Evolutionary conservation across 305 asterid species (phyloP), one percentile per base, ranked within the genome.

Genomic region (Andrographis paniculata): DNA sequence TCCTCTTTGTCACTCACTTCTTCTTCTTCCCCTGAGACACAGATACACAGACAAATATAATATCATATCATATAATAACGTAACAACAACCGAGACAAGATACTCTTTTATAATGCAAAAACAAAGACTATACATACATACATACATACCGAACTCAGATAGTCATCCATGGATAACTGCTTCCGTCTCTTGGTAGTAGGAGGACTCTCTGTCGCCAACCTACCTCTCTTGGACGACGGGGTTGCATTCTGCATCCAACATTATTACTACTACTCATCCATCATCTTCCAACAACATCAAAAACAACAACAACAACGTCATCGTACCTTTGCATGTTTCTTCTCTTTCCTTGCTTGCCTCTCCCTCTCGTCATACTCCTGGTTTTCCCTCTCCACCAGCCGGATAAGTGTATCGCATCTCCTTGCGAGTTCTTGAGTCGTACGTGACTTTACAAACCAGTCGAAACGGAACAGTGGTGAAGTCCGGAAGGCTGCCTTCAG

Each of bases 371-470:
- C 99, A 49, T 64, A 78, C 63, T 92, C 99, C 67, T 92, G 97
- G 63, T 92, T 92, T 61, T 92, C 99, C 50, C 84, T 77, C 76
- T 92, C 97, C 53, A 92, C 92, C 70, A 92, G 57, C 48, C 95
- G 78, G 51, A 92, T 81, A 46, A 92, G 94, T 6, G 99, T 70
- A 56, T 92, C 99, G 23, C 99, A 92, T 61, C 99, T 84, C 83
- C 99, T 81, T 23, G 99, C 99, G 54, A 87, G 87, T 51, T 92
- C 99, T 73, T 87, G 97, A 53, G 99, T 84, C 14, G 97, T 92
- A 16, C 99, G 91, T 5, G 99, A 92, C 78, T 92, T 92, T 33
- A 92, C 93, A 65, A 92, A 92, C 99, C 99, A 92, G 65, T 92
- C 99, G 60, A 84, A 92, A 13, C 99, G 87, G 60, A 92, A 92